Base-by-base conservation (phyloP, 768 basidiomycete species). In the Pulveroboletus ravenelii region DNA sequence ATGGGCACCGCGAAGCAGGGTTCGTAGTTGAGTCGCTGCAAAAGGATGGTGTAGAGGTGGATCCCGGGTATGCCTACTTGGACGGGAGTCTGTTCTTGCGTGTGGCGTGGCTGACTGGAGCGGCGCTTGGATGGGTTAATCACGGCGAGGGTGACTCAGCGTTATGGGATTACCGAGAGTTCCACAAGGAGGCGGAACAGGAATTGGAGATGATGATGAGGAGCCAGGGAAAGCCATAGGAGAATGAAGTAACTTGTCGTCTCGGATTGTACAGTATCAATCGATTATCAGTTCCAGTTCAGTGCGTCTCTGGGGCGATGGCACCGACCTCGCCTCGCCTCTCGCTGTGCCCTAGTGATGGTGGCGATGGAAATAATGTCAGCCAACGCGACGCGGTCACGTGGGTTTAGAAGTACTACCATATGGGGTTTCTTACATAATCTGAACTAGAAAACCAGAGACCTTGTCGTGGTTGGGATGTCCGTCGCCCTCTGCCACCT, bases 51-150 rank as follows among this genome's bases (percentile, higher is more conserved):
- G 57, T 66, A 25, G 59, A 59, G 1, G 73, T 73, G 12, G 70
- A 79, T 44, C 64, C 84, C 38, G 69, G 72, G 13, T 83, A 77
- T n/a, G 67, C 55, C 2, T 61, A 62, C 31, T 57, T 80, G 10
- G 85, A 87, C 61, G 85, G 85, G 9, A 78, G 77, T 15, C 57
- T 89, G 42, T 89, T 89, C 61, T 56, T 84, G 34, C 70, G 84
- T 40, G 70, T 71, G 0, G 84, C 82, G 5, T 74, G 75, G 50
- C 55, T 84, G 60, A 79, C 79, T 5, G 70, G 72, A 20, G 69
- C 74, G 48, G 65, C 73, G 8, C 58, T 72, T 48, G 69, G 71
- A 7, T 72, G 72, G 70, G 67, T 74, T 9, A 62, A 68, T 14
- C 73, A 77, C 46, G 75, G 74, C 0, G 70, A 67, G 53, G 47